phyloP scores from a whole-genome alignment of 2,329 filamentous ascomycete species.

The Cytospora piceicola region DNA sequence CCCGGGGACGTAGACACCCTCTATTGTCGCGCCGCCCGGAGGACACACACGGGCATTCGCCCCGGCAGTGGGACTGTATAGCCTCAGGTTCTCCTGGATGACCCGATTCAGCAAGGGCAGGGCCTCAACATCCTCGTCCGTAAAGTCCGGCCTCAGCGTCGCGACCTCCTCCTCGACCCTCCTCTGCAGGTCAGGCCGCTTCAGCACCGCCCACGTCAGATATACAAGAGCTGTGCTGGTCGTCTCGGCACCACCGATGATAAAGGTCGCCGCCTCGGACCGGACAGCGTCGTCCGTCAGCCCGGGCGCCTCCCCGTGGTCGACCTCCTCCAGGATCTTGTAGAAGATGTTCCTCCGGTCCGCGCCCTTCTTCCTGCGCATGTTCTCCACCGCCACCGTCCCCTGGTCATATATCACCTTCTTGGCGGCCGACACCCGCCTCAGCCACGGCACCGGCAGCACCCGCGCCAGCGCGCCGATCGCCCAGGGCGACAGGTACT shows the following conservation, averaged over 20 bases:
- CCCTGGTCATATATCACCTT: conserved; percentile 30
- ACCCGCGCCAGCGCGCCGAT: conserved; percentile 23
- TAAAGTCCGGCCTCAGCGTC: conserved; percentile 33
- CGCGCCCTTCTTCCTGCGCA: conserved; percentile 18
- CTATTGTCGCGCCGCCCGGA: conserved; percentile 36
- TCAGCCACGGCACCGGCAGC: conserved; percentile 14
- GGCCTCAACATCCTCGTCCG: conserved; percentile 38
- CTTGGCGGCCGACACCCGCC: conserved; percentile 26
- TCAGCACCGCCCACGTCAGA: conserved; percentile 38
- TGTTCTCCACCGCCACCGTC: conserved; percentile 29
- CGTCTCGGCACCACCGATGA: conserved; percentile 49
- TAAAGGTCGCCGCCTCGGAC: conserved; percentile 43
- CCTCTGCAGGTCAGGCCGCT: conserved; percentile 31
- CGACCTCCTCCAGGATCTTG: conserved; percentile 35
- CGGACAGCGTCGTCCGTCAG: conserved; percentile 38
- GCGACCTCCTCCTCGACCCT: conserved; percentile 36
- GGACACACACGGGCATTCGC: conserved; percentile 38
- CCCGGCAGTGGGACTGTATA: conserved; percentile 40
- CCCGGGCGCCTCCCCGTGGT: conserved; percentile 30
- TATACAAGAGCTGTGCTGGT: conserved; percentile 48
- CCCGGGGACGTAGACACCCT: conserved; percentile 39
- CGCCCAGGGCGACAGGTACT: conserved; percentile 17
- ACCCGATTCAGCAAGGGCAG: conserved; percentile 41
- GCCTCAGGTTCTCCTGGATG: conserved; percentile 41
- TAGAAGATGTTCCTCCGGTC: conserved; percentile 34